Conservation (phyloP, 768 basidiomycete genomes). For the Boletus vinaceobasis region DNA sequence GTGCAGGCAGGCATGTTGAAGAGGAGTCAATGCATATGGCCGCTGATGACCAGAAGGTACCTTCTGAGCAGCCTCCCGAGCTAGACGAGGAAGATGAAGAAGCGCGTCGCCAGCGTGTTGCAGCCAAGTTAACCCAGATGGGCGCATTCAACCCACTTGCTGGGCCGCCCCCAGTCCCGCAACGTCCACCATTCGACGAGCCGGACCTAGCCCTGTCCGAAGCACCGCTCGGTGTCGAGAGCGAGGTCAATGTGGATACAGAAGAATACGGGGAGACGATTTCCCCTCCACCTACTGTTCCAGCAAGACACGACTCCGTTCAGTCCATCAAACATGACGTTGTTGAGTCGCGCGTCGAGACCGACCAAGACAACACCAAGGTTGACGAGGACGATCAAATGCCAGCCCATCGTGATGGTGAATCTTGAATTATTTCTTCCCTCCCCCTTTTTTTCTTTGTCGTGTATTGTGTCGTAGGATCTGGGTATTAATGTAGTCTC, state of each 20-base stretch:
- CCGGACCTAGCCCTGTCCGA: background rate
- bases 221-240: slow-evolving; percentile 17
- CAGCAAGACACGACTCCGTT: slow-evolving; percentile 20
- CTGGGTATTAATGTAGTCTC: slow-evolving; percentile 32
- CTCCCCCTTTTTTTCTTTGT: slow-evolving; percentile 15
- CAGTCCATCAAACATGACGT: slow-evolving; percentile 13
- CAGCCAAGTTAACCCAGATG: slow-evolving; percentile 58
- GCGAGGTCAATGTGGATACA: slow-evolving; percentile 23
- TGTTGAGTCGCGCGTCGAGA: slow-evolving; percentile 13
- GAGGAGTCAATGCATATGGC: background rate
- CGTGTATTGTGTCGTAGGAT: slow-evolving; percentile 22
- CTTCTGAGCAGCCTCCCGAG: slow-evolving; percentile 5
- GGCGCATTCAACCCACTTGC: slow-evolving; percentile 59
- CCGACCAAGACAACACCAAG: slow-evolving; percentile 15
- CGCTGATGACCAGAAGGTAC: slow-evolving; percentile 1
- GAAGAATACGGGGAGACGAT: slow-evolving; percentile 24
- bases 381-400: slow-evolving; percentile 14
- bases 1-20: background rate
- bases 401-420: slow-evolving; percentile 36
- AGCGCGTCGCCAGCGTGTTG: slow-evolving; percentile 52
- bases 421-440: slow-evolving; percentile 37
- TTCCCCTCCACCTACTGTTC: slow-evolving; percentile 18
- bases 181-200: slow-evolving; percentile 17
- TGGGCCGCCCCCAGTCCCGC: slow-evolving; percentile 28
- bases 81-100: slow-evolving; percentile 47